Evolutionary conservation across 2,329 filamentous ascomycete species (phyloP).

Genomic region (Colletotrichum filicis): DNA sequence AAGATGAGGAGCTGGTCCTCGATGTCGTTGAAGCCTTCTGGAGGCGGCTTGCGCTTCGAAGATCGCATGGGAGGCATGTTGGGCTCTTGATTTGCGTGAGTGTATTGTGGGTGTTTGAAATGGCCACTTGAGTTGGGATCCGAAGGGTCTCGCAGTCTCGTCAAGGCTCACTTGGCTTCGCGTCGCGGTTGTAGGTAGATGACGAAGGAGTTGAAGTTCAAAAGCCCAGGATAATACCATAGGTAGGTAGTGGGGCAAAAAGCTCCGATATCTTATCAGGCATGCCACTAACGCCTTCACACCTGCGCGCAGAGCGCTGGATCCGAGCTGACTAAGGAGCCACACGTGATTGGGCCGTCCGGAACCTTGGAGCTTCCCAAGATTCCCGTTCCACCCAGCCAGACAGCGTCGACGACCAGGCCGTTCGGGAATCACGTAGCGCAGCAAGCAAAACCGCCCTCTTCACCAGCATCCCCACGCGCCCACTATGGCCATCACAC

Average conservation of each 20-base stretch:
- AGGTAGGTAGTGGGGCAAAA: constrained; percentile 24
- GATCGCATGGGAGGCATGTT: constrained; percentile 81
- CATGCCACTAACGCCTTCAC: background rate
- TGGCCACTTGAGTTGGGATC: background rate
- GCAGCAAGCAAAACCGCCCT: constrained; percentile 41
- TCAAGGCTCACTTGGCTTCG: background rate
- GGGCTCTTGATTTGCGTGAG: background rate
- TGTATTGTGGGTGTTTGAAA: background rate
- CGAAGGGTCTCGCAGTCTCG: background rate
- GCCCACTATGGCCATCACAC: constrained; percentile 84
- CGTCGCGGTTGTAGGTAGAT: background rate
- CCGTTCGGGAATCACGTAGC: constrained; percentile 39
- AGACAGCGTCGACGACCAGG: constrained; percentile 12
- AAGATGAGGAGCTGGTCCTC: constrained; percentile 89
- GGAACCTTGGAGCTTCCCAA: constrained; percentile 26
- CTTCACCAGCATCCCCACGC: constrained; percentile 48
- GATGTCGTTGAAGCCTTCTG: constrained; percentile 88
- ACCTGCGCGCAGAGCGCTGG: background rate
- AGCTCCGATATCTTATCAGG: constrained; percentile 7
- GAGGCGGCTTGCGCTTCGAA: constrained; percentile 83
- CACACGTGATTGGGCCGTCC: constrained; percentile 31
- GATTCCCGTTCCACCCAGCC: constrained; percentile 14
- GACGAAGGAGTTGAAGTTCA: constrained; percentile 9
- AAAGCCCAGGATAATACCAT: background rate
- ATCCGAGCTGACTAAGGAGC: constrained; percentile 28